Conservation (phyloP, 1,284 basidiomycete species). For the Trametes hirsuta region DNA sequence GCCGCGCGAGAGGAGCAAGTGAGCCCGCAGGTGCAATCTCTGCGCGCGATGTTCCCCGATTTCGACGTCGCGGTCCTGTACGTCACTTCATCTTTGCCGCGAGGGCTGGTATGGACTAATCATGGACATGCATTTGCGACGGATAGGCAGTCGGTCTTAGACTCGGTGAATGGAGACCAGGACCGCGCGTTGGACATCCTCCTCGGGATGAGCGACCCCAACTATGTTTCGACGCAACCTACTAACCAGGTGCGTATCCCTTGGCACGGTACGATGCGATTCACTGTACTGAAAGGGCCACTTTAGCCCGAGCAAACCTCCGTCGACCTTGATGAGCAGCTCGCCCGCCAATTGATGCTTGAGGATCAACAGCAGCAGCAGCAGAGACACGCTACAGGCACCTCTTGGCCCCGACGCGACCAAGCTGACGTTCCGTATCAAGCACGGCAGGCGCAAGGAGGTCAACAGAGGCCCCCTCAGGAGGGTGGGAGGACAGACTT, state of each 20-base stretch:
- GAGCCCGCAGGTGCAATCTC: conserved; percentile 49
- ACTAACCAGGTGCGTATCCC: conserved; percentile 29
- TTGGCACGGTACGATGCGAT: not conserved
- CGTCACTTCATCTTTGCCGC: conserved; percentile 30
- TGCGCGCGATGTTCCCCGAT: conserved; percentile 79
- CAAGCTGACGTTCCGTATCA: conserved; percentile 28
- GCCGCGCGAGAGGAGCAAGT: conserved; percentile 19
- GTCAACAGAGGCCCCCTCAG: conserved; percentile 10
- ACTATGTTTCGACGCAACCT: conserved; percentile 49
- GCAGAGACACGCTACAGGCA: conserved; percentile 30
- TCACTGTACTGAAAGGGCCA: not conserved
- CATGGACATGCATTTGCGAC: not conserved
- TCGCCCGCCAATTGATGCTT: conserved; percentile 68
- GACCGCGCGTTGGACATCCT: conserved; percentile 74
- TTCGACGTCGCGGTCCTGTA: conserved; percentile 73
- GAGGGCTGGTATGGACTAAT: conserved; percentile 12
- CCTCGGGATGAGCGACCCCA: conserved; percentile 81
- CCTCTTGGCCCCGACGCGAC: conserved; percentile 30
- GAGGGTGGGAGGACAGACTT: conserved; percentile 46
- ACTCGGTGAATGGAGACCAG: conserved; percentile 66
- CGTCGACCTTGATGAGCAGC: conserved; percentile 69
- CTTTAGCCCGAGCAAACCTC: conserved; percentile 13
- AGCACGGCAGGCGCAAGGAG: conserved; percentile 25
- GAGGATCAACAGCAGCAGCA: conserved; percentile 58
- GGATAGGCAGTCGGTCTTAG: conserved; percentile 63